Evolutionary conservation across 228 moss, liverwort and hornwort species (phyloP), one percentile per base, ranked within the genome.

Genomic region (Sphagnum fallax): DNA sequence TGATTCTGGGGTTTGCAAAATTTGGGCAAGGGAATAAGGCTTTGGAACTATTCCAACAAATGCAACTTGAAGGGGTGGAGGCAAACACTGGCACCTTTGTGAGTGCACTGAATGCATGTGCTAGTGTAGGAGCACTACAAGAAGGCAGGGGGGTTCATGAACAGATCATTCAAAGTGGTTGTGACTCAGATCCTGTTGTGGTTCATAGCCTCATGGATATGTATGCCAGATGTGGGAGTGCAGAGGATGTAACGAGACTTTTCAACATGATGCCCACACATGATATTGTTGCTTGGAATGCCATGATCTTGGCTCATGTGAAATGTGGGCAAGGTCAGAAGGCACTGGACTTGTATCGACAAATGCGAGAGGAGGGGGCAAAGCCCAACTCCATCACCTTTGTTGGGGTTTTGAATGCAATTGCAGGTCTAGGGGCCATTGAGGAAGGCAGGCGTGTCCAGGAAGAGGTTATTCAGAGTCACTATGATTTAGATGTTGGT

Each of bases 221-320:
- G 81, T 86, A 86, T 67, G 79, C 82, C 51, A 71, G 75, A 15
- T 86, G 86, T 62, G 80, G 80, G 48, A 83, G 77, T 61, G 52
- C 77, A 60, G 32, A 75, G 64, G 83, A 83, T 74, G 77, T 77
- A 61, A 66, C 63, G 15, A 59, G 16, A 47, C 74, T 80, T 58
- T 83, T 83, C 62, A 77, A 80, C 52, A 52, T 64, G 50, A 70
- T 83, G 77, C 71, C 69, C 52, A 72, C 53, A 52, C 69, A 64
- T 53, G 71, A 67, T 65, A 75, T 83, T 61, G 61, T 83, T 72
- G 72, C 80, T 53, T 83, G 83, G 83, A 83, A 74, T 53, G 76
- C 76, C 60, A 76, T 80, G 74, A 80, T 83, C 13, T 76, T 74
- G 61, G 75, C 65, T 50, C 72, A 79, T 70, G 82, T 79, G 63